Conservation (phyloP, 768 basidiomycete genomes). For the Aureoboletus auriporus region DNA sequence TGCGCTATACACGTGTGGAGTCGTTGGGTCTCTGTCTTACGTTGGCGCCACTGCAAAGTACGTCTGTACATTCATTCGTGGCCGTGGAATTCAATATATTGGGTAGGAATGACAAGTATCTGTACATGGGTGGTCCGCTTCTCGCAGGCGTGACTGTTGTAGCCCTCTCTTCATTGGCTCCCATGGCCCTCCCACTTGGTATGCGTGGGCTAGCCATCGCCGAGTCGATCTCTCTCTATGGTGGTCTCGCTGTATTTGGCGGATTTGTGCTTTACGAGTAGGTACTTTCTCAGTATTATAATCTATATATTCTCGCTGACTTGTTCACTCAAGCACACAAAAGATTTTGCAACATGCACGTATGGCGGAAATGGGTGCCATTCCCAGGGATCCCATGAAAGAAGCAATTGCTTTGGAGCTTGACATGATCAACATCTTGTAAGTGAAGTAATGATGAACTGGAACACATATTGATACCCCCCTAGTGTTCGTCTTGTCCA, state of each 20-base stretch:
- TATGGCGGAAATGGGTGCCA: slow-evolving; percentile 61
- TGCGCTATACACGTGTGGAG: slow-evolving; percentile 82
- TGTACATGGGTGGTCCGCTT: slow-evolving; percentile 84
- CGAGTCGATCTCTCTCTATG: slow-evolving; percentile 80
- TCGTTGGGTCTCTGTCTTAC: slow-evolving; percentile 83
- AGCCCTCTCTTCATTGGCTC: slow-evolving; percentile 80
- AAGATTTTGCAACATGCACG: slow-evolving; percentile 79
- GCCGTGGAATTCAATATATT: neutral
- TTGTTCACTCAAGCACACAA: slow-evolving; percentile 51
- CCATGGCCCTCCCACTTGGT: slow-evolving; percentile 84
- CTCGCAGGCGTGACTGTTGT: slow-evolving; percentile 88
- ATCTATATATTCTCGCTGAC: neutral
- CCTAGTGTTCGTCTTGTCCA: slow-evolving; percentile 76
- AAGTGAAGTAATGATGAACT: slow-evolving; percentile 21
- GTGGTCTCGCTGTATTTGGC: slow-evolving; percentile 83
- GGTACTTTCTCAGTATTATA: slow-evolving; percentile 19
- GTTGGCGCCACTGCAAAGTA: slow-evolving; percentile 84
- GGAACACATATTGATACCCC: slow-evolving; percentile 9
- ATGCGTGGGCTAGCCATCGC: slow-evolving; percentile 70
- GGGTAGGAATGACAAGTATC: slow-evolving; percentile 68
- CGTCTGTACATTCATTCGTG: slow-evolving; percentile 11
- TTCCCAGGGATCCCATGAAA: slow-evolving; percentile 69
- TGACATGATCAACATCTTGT: slow-evolving; percentile 91
- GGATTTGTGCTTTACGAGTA: slow-evolving; percentile 88
- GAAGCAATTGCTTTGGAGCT: slow-evolving; percentile 78